Evolutionary conservation across 2,329 filamentous ascomycete species (phyloP).

Genomic region (Fusarium piperis): DNA sequence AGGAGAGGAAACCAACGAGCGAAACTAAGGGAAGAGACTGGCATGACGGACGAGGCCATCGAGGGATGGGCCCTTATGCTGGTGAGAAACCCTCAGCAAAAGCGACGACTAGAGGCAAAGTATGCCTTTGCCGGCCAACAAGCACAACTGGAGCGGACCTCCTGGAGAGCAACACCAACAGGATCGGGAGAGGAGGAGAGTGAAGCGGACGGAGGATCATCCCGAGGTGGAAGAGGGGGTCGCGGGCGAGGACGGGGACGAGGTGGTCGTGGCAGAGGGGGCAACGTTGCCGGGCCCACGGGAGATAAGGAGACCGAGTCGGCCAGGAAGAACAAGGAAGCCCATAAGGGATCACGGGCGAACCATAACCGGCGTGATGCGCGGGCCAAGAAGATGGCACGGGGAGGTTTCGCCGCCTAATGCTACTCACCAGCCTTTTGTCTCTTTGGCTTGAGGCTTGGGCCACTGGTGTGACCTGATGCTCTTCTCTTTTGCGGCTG

Average conservation of each 20-base stretch:
- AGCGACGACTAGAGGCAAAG: slow-evolving; percentile 75
- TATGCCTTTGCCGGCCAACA: slow-evolving; percentile 76
- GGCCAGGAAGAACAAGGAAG: slow-evolving; percentile 80
- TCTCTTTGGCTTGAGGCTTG: slow-evolving; percentile 25
- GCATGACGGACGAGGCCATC: slow-evolving; percentile 92
- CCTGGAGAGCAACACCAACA: slow-evolving; percentile 67
- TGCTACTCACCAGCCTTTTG: slow-evolving; percentile 25
- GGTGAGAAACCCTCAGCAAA: slow-evolving; percentile 73
- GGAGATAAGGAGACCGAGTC: slow-evolving; percentile 77
- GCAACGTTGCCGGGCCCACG: slow-evolving; percentile 70
- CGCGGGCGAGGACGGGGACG: slow-evolving; percentile 61
- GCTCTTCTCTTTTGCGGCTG: slow-evolving; percentile 33
- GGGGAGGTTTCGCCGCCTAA: slow-evolving; percentile 54
- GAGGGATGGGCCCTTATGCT: slow-evolving; percentile 96
- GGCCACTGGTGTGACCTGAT: background rate
- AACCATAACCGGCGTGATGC: slow-evolving; percentile 88
- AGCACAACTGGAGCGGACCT: slow-evolving; percentile 69
- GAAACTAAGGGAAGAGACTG: slow-evolving; percentile 77
- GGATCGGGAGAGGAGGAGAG: slow-evolving; percentile 68
- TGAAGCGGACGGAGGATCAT: slow-evolving; percentile 56
- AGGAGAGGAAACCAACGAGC: slow-evolving; percentile 70
- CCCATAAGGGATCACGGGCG: slow-evolving; percentile 81
- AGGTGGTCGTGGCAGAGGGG: slow-evolving; percentile 60
- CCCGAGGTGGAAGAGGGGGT: slow-evolving; percentile 58
- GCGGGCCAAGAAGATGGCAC: slow-evolving; percentile 72